phyloP scores from a whole-genome alignment of 1,139 yeast genomes.

The Lodderomyces parapsilosis region DNA sequence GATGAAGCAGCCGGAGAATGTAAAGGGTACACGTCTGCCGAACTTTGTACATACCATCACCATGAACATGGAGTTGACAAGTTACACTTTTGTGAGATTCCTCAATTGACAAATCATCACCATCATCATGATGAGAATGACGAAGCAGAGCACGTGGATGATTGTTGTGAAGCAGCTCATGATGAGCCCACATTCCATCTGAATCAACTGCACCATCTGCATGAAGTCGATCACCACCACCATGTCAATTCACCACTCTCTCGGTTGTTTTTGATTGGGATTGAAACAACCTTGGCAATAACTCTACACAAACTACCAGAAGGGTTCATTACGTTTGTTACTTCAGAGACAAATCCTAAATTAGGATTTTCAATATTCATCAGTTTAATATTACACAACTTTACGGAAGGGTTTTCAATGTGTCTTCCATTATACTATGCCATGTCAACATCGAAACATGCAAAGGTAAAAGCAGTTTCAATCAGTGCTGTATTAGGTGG shows the following conservation, averaged over 20 bases:
- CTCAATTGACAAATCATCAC: conserved; percentile 14
- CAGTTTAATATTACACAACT: conserved; percentile 83
- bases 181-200: not conserved
- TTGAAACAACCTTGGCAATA: conserved; percentile 87
- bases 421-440: conserved; percentile 86
- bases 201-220: conserved; percentile 18
- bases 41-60: conserved; percentile 23
- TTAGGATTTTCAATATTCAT: conserved; percentile 80
- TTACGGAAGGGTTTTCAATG: conserved; percentile 95
- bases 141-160: conserved; percentile 1
- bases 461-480: conserved; percentile 61
- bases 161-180: not conserved
- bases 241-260: conserved; percentile 78
- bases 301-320: conserved; percentile 92
- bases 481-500: conserved; percentile 76
- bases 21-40: conserved; percentile 54
- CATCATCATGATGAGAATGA: conserved; percentile 2
- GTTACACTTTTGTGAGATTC: conserved; percentile 43
- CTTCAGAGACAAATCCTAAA: conserved; percentile 69
- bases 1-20: conserved; percentile 44
- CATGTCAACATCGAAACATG: conserved; percentile 25
- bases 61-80: conserved; percentile 11
- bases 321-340: conserved; percentile 84
- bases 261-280: conserved; percentile 75
- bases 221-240: conserved; percentile 63